These are phyloP conservation scores for Podosphaera leucotricha DNA, from an alignment of 2,329 filamentous ascomycete genomes.

Conservation along the genomic window DNA sequence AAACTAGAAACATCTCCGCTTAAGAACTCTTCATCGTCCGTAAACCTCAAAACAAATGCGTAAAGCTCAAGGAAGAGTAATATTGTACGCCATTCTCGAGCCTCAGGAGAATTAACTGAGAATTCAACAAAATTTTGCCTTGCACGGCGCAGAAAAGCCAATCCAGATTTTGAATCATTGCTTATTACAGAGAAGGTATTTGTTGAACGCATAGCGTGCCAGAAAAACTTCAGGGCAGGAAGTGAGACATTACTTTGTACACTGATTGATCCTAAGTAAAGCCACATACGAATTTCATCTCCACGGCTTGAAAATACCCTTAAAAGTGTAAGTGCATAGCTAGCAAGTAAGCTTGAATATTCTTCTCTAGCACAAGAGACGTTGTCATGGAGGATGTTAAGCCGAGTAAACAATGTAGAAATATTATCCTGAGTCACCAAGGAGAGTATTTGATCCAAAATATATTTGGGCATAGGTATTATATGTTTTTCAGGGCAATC, in stretches of 20 bases:
- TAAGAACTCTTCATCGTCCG: conserved; percentile 93
- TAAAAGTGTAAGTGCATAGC: conserved; percentile 66
- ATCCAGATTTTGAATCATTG: conserved; percentile 30
- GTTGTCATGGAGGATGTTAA: conserved; percentile 13
- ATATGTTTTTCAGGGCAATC: conserved; percentile 7
- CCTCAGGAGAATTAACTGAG: conserved; percentile 7
- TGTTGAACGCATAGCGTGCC: conserved; percentile 40
- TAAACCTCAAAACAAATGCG: conserved; percentile 73
- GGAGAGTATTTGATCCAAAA: conserved; percentile 41
- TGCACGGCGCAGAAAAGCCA: conserved; percentile 22
- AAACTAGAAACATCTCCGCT: conserved; percentile 25
- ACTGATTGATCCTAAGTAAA: conserved; percentile 43
- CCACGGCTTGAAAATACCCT: conserved; percentile 60
- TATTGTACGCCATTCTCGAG: conserved; percentile 60
- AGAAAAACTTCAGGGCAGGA: conserved; percentile 64
- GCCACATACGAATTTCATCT: conserved; percentile 84
- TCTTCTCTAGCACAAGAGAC: conserved; percentile 11
- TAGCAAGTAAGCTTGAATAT: conserved; percentile 53
- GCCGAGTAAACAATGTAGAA: conserved; percentile 20
- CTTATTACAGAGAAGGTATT: conserved; percentile 31
- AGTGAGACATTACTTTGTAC: conserved; percentile 18
- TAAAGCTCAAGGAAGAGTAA: conserved; percentile 87
- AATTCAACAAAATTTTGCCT: conserved; percentile 3
- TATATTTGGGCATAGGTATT: conserved; percentile 25
- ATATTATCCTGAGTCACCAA: conserved; percentile 58